These are phyloP conservation scores for Coleophoma cylindrospora DNA, from an alignment of 2,329 filamentous ascomycete genomes.

Conservation along the genomic window DNA sequence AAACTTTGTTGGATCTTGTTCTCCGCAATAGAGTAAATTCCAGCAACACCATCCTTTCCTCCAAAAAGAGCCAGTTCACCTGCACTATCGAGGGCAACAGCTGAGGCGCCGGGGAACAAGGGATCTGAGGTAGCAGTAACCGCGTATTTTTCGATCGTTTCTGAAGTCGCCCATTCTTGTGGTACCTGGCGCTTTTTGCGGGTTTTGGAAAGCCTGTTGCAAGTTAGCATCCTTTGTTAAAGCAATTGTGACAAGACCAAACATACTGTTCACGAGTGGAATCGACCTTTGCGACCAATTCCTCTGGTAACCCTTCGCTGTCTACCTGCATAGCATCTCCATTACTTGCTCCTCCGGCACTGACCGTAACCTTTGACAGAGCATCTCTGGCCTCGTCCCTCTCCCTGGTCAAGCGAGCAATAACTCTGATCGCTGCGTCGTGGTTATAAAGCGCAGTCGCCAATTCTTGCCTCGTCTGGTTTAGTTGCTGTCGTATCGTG, in stretches of 20 bases:
- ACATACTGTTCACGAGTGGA: constrained; percentile 75
- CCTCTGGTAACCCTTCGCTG: constrained; percentile 67
- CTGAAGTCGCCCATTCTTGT: constrained; percentile 74
- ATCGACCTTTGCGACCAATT: constrained; percentile 68
- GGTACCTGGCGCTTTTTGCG: constrained; percentile 87
- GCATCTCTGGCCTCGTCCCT: constrained; percentile 89
- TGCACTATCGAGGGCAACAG: constrained; percentile 51
- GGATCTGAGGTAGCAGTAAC: constrained; percentile 47
- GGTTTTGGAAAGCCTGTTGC: constrained; percentile 69
- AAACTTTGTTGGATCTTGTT: constrained; percentile 56
- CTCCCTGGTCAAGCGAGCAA: constrained; percentile 85
- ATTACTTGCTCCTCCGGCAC: constrained; percentile 45
- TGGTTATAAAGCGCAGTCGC: constrained; percentile 94
- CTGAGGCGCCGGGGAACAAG: constrained; percentile 52
- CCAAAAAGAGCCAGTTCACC: constrained; percentile 59
- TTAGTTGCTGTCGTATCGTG: constrained; percentile 82
- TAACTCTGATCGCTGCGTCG: constrained; percentile 93
- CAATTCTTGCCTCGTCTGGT: constrained; percentile 88
- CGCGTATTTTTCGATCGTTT: constrained; percentile 60
- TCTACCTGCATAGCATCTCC: constrained; percentile 95
- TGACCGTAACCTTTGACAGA: constrained; percentile 77
- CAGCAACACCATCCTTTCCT: constrained; percentile 57
- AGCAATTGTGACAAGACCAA: background rate
- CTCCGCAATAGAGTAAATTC: constrained; percentile 73
- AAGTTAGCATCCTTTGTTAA: constrained; percentile 7